Base-by-base conservation (phyloP, 2,329 filamentous ascomycete genomes). In the Huntiella decipiens region DNA sequence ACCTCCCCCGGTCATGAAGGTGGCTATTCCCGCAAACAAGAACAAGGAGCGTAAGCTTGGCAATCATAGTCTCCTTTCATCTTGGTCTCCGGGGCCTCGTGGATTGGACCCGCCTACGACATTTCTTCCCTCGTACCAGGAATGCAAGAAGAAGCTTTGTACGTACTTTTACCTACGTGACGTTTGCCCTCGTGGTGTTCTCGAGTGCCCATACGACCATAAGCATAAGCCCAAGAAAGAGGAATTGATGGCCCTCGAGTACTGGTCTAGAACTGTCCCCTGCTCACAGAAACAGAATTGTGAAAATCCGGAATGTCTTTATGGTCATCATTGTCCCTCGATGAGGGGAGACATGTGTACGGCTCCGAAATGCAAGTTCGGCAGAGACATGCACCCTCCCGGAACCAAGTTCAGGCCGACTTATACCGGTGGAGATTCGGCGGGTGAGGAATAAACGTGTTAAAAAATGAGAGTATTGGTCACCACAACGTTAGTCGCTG, bases 101-200 rank as follows among this genome's bases (percentile, higher is more conserved):
- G 46, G 46, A 7, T 31, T 37, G 12, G 46, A 48, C 28, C 37
- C 42, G n/a, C 37, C 37, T n/a, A 22, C 42, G 2, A 28, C 12
- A 10, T 44, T n/a, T n/a, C 42, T 13, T 12, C 41, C 44, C 28
- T 17, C 37, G 4, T 64, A 64, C 5, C 56, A 77, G 49, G 72
- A 77, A 11, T 62, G 67, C 31, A 60, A 58, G 52, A 65, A 68
- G 50, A 77, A 77, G 57, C 59, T 76, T 5, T 78, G 74, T 62
- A 77, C 77, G 55, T 73, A 73, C 42, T 70, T 74, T 53, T 77
- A 73, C 53, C 63, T 78, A 28, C 64, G 71, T 13, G 72, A 71
- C 0, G 67, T 67, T 1, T 78, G 74, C 52, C 55, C 62, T 41
- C 76, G 74, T 52, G 64, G 64, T 7, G 61, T 66, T n/a, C 4